phyloP scores from a whole-genome alignment of 1,284 basidiomycete species.

The Singerocomus inundabilis region DNA sequence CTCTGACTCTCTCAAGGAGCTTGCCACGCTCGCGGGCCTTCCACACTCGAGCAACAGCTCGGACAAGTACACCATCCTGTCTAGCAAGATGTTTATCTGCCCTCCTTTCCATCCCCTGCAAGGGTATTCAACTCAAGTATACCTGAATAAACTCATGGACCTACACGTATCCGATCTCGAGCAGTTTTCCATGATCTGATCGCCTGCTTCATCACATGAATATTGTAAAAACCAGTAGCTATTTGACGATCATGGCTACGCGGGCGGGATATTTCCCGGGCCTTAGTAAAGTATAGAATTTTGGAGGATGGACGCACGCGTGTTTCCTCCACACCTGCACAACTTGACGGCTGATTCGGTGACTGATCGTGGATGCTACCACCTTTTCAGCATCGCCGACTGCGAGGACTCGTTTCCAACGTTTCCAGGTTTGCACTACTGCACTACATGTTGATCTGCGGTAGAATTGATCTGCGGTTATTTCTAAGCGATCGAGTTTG shows the following conservation, averaged over 20 bases:
- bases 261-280: slow-evolving; percentile 12
- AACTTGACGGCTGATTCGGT: slow-evolving; percentile 46
- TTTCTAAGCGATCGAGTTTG: slow-evolving; percentile 43
- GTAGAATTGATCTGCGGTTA: slow-evolving; percentile 47
- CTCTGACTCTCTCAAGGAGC: slow-evolving; percentile 56
- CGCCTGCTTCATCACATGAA: slow-evolving; percentile 43
- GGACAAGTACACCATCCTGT: slow-evolving; percentile 62
- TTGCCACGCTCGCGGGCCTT: slow-evolving; percentile 66
- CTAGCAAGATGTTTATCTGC: slow-evolving; percentile 58
- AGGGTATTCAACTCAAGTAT: slow-evolving; percentile 11
- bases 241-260: slow-evolving; percentile 43
- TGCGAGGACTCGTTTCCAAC: slow-evolving; percentile 50
- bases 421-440: slow-evolving; percentile 46
- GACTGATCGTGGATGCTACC: slow-evolving; percentile 42
- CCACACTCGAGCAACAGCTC: slow-evolving; percentile 69
- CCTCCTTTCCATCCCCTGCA: slow-evolving; percentile 49
- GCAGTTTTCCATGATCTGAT: slow-evolving; percentile 58
- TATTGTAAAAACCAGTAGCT: slow-evolving; percentile 46
- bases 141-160: slow-evolving; percentile 21
- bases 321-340: slow-evolving; percentile 56
- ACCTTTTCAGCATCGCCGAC: slow-evolving; percentile 44
- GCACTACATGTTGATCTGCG: slow-evolving; percentile 36
- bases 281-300: background rate
- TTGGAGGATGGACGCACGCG: slow-evolving; percentile 42
- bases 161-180: slow-evolving; percentile 49